Evolutionary conservation across 352 stramenopile genomes (phyloP).

Genomic region (Phytophthora constricta): DNA sequence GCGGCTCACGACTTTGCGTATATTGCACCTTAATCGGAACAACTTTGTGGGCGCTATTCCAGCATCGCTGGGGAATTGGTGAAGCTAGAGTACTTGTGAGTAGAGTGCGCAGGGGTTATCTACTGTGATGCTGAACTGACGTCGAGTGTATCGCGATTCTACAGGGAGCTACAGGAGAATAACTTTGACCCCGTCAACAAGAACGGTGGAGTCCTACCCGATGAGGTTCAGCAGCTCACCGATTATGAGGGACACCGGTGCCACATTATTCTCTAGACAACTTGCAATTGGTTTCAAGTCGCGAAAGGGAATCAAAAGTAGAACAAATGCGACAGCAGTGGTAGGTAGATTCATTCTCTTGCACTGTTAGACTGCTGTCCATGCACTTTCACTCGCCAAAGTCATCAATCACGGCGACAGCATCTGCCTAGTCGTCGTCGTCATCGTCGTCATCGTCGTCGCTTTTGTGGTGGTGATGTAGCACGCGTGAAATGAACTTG

Average conservation of each 20-base stretch:
- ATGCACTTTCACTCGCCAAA: too few species aligned
- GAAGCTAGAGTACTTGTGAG: slow-evolving; percentile 66
- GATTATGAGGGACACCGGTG: slow-evolving; percentile 46
- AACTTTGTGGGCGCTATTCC: slow-evolving; percentile 54
- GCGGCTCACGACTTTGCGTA: slow-evolving; percentile 36
- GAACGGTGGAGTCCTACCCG: slow-evolving; percentile 45
- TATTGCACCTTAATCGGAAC: slow-evolving; percentile 69
- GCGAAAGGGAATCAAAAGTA: too few species aligned
- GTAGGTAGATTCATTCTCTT: too few species aligned
- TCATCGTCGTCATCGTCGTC: too few species aligned
- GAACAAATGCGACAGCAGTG: too few species aligned
- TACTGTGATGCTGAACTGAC: background rate
- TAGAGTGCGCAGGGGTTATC: background rate
- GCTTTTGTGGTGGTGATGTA: too few species aligned
- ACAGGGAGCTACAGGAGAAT: slow-evolving; percentile 61
- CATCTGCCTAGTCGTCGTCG: too few species aligned
- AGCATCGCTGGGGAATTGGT: slow-evolving; percentile 45
- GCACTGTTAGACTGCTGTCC: too few species aligned
- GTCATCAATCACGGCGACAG: too few species aligned
- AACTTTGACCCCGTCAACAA: slow-evolving; percentile 45
- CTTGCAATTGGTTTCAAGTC: background rate
- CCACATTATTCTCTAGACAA: slow-evolving; percentile 30
- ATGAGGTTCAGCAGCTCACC: slow-evolving; percentile 50
- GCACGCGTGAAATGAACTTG: too few species aligned
- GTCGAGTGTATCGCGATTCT: background rate